These are phyloP conservation scores for Tetrapisispora taiwanensis DNA, from an alignment of 805 yeast species.

Conservation along the genomic window DNA sequence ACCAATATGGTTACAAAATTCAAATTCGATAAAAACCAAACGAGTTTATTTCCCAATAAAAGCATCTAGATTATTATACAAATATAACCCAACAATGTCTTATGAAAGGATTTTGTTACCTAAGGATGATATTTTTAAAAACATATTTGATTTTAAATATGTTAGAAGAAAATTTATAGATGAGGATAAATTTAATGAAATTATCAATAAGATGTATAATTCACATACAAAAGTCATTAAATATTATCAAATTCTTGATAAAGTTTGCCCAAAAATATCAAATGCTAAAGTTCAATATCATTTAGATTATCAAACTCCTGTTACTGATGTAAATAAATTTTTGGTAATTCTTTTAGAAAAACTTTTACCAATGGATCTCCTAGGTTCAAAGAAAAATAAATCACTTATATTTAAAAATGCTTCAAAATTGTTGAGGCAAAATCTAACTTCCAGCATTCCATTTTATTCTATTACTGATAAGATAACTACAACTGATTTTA, in stretches of 20 bases:
- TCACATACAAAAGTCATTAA: slow-evolving; percentile 28
- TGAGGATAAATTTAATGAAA: slow-evolving; percentile 6
- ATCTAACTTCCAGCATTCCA: slow-evolving; percentile 30
- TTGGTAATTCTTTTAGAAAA: slow-evolving; percentile 35
- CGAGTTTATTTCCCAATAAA: neutral
- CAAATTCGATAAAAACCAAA: neutral
- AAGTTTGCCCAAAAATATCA: slow-evolving; percentile 24
- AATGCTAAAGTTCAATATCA: slow-evolving; percentile 13
- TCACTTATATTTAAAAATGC: slow-evolving; percentile 31
- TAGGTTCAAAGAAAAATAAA: slow-evolving; percentile 47
- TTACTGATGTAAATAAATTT: slow-evolving; percentile 33
- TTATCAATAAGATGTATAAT: slow-evolving; percentile 13
- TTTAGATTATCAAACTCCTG: slow-evolving; percentile 27
- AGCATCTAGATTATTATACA: neutral
- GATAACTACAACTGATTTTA: slow-evolving; percentile 32
- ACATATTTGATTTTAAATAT: slow-evolving; percentile 16
- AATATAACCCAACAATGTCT: slow-evolving; percentile 1
- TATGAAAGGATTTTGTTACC: slow-evolving; percentile 5
- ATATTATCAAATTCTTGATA: slow-evolving; percentile 32
- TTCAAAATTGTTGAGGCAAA: slow-evolving; percentile 30
- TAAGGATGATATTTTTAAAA: slow-evolving; percentile 7
- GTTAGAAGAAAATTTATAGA: slow-evolving; percentile 13
- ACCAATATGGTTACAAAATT: slow-evolving; percentile 9
- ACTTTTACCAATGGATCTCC: slow-evolving; percentile 40
- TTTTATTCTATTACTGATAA: slow-evolving; percentile 27